Evolutionary conservation across 129 eudicot genomes (phyloP), one percentile per base, ranked within the genome.

Genomic region (Artemisia argyi): DNA sequence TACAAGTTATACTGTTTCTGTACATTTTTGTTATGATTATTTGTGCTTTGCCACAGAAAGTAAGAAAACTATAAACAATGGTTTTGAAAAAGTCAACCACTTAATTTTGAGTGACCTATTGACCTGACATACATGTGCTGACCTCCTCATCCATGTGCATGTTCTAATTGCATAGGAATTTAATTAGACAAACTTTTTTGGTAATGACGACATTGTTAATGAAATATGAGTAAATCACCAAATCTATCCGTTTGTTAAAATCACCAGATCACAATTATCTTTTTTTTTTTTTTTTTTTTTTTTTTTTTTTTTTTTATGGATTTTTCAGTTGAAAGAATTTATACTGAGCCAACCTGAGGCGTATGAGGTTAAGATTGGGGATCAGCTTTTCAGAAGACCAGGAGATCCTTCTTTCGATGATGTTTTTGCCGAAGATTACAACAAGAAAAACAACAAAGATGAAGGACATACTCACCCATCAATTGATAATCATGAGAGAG

Each of bases 311-410:
- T 35, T 22, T 35, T 13, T 47, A 59, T 73, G 69, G 20, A 46
- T 78, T 47, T 19, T 53, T 69, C 79, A 90, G 97, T 79, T 95
- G 67, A 88, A 90, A 79, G 94, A 89, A 3, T 92, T 92, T 66
- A 30, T 89, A 80, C 72, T 90, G 70, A 81, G 76, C 69, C 99
- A 90, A 85, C 73, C 87, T 0, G 97, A 95, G 61, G 99, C 99
- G 26, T 95, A 95, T 68, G 99, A 95, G 82, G 39, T 90, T 15
- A 95, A 95, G 81, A 82, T 95, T 55, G 99, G 97, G 24, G 97
- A 95, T 60, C 86, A 80, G 67, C 77, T 88, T 48, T 86, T 76
- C 56, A 71, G 97, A 73, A 86, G 99, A 76, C 87, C 88, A 14
- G 96, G 96, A 68, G 97, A 95, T 84, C 91, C 90, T 83, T 83